Evolutionary conservation across 768 basidiomycete species (phyloP), one percentile per base, ranked within the genome.

Genomic region (Hemileccinum rubropunctum): DNA sequence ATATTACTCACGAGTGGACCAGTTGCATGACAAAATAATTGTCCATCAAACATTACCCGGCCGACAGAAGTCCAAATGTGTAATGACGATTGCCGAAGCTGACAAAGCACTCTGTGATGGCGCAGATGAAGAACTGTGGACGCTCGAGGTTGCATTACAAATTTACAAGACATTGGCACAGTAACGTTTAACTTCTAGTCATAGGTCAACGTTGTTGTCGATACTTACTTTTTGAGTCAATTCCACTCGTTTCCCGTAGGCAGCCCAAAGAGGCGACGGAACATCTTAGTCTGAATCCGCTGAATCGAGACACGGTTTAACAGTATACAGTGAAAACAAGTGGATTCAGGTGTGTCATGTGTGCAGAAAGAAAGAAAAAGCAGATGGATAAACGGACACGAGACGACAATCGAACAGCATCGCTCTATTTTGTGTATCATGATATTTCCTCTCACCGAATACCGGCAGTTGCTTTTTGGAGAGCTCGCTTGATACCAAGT

Each of bases 91-190:
- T 56, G 97, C 92, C 3, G 93, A 97, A 66, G 92, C 91, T 23
- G 97, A 99, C 71, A 98, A 98, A 67, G 91, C 91, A 0, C 72
- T 99, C 20, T 91, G 89, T 58, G 95, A 98, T 55, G 97, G 97
- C 1, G 94, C 91, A 14, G 97, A 99, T 61, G 97, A 99, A 68
- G 97, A 98, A 66, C 72, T 99, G 20, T 97, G 95, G 86, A 81
- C 91, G 28, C 71, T 99, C 13, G 91, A 97, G 62, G 86, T 92
- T 30, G 93, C 83, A n/a, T 67, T 97, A 45, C 77, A 81, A 20
- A 74, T 95, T 14, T 77, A 86, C 62, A 91, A 86, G 62, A 79
- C 80, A 13, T 60, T 88, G 42, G 47, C 63, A 41, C 62, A 40
- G 34, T 64, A 45, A 36, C 9, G 9, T 5, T 28, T 28, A 28